These are phyloP conservation scores for Monosporascus sp. DNA, from an alignment of 2,329 filamentous ascomycete genomes.

Conservation along the genomic window DNA sequence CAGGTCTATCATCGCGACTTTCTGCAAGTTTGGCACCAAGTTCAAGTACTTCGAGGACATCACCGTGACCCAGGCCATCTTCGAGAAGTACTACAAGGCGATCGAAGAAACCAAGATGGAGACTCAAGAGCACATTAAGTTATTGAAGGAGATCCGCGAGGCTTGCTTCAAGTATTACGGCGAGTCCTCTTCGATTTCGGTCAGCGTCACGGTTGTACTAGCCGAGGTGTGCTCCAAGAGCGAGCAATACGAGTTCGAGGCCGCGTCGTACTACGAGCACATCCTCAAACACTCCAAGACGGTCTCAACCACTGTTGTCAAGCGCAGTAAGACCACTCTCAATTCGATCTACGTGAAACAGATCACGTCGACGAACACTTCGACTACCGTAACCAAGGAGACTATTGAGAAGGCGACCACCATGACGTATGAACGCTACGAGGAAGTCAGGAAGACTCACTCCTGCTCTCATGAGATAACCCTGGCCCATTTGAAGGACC, in stretches of 20 bases:
- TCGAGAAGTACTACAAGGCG: constrained; percentile 10
- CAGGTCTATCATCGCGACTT: constrained; percentile 30
- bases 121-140: constrained; percentile 28
- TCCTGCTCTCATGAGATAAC: background rate
- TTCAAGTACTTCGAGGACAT: constrained; percentile 27
- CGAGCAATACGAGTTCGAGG: constrained; percentile 29
- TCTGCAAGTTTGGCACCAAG: constrained; percentile 26
- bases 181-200: constrained; percentile 29
- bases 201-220: constrained; percentile 29
- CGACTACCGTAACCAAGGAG: background rate
- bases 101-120: constrained; percentile 31
- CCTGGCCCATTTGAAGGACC: background rate
- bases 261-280: constrained; percentile 31
- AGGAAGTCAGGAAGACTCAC: background rate
- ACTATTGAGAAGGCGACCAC: background rate
- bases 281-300: constrained; percentile 21
- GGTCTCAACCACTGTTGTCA: background rate
- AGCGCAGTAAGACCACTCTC: background rate
- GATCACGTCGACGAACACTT: background rate
- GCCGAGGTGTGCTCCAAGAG: constrained; percentile 33
- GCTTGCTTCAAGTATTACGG: constrained; percentile 30
- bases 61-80: constrained; percentile 26
- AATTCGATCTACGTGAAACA: background rate
- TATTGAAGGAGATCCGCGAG: constrained; percentile 26
- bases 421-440: background rate